phyloP scores from a whole-genome alignment of 305 asterid species.

The Rubia balearica region DNA sequence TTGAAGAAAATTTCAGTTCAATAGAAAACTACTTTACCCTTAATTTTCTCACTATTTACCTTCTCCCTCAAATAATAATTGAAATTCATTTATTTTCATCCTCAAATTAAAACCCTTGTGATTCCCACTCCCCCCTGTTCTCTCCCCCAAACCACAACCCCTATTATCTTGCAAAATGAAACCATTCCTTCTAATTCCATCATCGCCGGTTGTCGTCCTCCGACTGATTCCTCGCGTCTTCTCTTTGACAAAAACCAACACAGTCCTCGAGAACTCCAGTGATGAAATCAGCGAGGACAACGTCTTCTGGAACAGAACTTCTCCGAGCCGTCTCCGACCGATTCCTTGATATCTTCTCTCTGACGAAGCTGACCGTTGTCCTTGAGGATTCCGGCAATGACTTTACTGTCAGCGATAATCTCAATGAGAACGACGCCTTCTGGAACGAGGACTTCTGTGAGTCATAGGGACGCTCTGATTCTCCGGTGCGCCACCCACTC shows the following conservation, averaged over 20 bases:
- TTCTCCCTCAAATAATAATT: no score
- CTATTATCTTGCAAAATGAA: no score
- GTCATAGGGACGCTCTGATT: constrained; percentile 19
- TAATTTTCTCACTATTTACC: no score
- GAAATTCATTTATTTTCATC: no score
- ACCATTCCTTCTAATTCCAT: constrained; percentile 18
- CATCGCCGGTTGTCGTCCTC: constrained; percentile 53
- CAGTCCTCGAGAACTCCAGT: constrained; percentile 19
- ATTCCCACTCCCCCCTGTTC: no score
- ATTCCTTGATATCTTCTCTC: constrained; percentile 53
- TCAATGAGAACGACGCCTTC: constrained; percentile 62
- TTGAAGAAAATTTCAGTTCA: no score
- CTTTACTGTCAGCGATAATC: constrained; percentile 40
- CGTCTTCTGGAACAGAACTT: constrained; percentile 51
- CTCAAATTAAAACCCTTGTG: no score
- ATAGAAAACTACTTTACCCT: no score
- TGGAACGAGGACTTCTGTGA: constrained; percentile 45
- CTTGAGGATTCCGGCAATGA: constrained; percentile 9
- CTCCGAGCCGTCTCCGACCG: constrained; percentile 42
- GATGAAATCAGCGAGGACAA: constrained; percentile 68
- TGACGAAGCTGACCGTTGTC: constrained; percentile 30
- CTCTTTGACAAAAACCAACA: constrained; percentile 39
- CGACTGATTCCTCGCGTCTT: constrained; percentile 17
- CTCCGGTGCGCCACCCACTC: constrained; percentile 26
- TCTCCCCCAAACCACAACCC: no score